Conservation (phyloP, 1,139 yeast genomes). For the Arxiozyma bovina region DNA sequence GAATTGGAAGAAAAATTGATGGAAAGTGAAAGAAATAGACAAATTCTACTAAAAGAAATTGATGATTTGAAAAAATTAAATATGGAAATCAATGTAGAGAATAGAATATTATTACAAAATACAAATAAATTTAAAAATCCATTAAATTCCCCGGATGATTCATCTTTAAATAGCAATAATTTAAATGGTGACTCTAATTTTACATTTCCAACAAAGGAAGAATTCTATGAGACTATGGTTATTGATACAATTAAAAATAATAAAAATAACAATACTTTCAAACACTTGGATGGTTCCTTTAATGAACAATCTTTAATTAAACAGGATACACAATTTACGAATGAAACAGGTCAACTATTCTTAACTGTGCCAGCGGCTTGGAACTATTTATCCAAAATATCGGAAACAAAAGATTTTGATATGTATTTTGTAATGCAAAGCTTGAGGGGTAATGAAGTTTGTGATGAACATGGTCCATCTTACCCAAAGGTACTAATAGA, state of each 20-base stretch:
- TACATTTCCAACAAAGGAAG: constrained; percentile 26
- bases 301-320: constrained; percentile 1
- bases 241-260: constrained; percentile 2
- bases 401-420: constrained; percentile 47
- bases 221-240: constrained; percentile 14
- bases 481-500: constrained; percentile 48
- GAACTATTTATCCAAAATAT: constrained; percentile 53
- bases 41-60: constrained; percentile 43
- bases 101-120: constrained; percentile 8
- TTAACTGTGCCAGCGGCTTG: constrained; percentile 73
- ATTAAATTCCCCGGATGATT: not conserved
- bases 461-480: constrained; percentile 84
- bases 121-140: not conserved
- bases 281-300: constrained; percentile 2
- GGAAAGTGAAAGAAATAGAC: constrained; percentile 54
- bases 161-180: too few species aligned
- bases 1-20: constrained; percentile 55
- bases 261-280: not conserved
- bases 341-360: constrained; percentile 24
- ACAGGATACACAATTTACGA: constrained; percentile 3
- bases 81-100: constrained; percentile 37
- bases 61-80: constrained; percentile 42
- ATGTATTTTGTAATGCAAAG: constrained; percentile 48
- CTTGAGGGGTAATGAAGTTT: constrained; percentile 58
- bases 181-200: constrained; percentile 6